These are phyloP conservation scores for Backusella sp. DNA, from an alignment of 192 early-diverging fungal species.

Conservation along the genomic window DNA sequence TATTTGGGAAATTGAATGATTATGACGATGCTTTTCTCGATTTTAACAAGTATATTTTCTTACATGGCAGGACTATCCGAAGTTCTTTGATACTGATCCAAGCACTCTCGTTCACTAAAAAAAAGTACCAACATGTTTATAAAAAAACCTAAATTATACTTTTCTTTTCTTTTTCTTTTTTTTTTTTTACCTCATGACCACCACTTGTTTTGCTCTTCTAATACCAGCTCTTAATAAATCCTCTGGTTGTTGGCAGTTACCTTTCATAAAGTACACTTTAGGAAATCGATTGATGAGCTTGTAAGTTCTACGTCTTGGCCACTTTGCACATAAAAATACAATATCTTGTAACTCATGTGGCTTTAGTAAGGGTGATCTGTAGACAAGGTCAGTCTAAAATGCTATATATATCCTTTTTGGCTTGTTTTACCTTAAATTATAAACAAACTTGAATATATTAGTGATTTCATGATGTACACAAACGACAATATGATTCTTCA, in stretches of 20 bases:
- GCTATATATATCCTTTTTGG: not conserved
- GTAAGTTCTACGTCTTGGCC: conserved; percentile 39
- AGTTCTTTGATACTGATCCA: conserved; percentile 39
- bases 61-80: conserved; percentile 46
- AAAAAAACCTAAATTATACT: not conserved
- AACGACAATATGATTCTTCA: conserved; percentile 42
- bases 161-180: too few species aligned
- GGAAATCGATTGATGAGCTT: conserved; percentile 44
- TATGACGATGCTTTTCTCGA: not conserved
- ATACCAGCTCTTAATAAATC: conserved; percentile 48
- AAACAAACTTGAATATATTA: conserved; percentile 37
- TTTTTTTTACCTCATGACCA: conserved; percentile 41
- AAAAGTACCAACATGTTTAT: not conserved
- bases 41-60: not conserved
- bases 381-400: not conserved
- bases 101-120: conserved; percentile 30
- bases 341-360: conserved; percentile 47
- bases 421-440: conserved; percentile 23
- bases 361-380: conserved; percentile 39
- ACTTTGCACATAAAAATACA: conserved; percentile 39
- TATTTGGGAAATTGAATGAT: not conserved
- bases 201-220: conserved; percentile 43
- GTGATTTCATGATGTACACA: conserved; percentile 40
- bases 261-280: conserved; percentile 46
- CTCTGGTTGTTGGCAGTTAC: conserved; percentile 45